These are phyloP conservation scores for Acacia pycnantha DNA, from an alignment of 331 rosid genomes.

Conservation along the genomic window DNA sequence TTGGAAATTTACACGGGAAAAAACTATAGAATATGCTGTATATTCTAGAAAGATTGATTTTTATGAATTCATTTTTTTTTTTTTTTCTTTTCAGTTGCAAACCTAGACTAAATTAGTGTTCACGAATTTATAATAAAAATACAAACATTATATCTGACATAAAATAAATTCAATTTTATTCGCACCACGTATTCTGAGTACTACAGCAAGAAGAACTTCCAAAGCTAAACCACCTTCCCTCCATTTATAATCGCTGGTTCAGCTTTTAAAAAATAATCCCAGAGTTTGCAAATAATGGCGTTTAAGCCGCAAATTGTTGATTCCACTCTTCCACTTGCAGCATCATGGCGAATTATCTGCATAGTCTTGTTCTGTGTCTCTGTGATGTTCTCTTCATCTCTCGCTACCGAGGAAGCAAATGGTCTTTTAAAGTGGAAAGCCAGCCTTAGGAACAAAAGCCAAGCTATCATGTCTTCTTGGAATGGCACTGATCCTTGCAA, in stretches of 20 bases:
- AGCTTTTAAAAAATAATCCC: neutral
- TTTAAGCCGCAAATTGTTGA: neutral
- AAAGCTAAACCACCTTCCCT: neutral
- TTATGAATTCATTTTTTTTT: too few species aligned
- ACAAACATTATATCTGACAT: too few species aligned
- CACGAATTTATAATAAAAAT: too few species aligned
- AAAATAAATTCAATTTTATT: too few species aligned
- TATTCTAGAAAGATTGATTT: too few species aligned
- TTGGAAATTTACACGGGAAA: too few species aligned
- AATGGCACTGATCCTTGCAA: slow-evolving; percentile 8
- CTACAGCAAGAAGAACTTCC: too few species aligned
- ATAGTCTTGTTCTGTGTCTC: neutral
- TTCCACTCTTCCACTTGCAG: neutral
- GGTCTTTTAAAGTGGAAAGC: slow-evolving; percentile 36
- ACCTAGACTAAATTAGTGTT: too few species aligned
- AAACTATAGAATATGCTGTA: too few species aligned
- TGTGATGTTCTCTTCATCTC: neutral
- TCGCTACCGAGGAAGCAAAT: neutral
- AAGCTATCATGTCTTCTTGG: slow-evolving; percentile 30
- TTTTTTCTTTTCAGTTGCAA: too few species aligned
- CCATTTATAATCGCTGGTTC: neutral
- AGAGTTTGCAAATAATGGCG: neutral
- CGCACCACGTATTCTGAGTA: too few species aligned
- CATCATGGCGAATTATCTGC: neutral
- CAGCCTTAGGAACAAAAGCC: slow-evolving; percentile 28